Percentiles rank a stretch among this genome's conserved stretches.
phyloP scores from a whole-genome alignment of 2,329 filamentous ascomycete species.

The Ophiostoma perfectum region DNA sequence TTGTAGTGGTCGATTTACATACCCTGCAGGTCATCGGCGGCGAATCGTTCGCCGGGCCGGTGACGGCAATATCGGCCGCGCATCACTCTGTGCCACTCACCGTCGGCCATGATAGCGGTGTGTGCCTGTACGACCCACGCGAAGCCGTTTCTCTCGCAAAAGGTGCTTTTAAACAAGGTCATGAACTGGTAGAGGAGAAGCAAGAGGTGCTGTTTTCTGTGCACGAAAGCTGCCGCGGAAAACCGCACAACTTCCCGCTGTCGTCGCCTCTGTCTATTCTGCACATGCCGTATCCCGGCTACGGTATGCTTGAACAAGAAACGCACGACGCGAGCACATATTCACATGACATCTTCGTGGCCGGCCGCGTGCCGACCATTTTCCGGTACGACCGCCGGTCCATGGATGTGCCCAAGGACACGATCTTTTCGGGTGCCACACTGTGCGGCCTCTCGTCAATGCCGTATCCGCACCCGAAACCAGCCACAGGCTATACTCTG shows the following conservation, averaged over 20 bases:
- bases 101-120: slow-evolving; percentile 72
- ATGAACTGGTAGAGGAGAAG: too few species aligned
- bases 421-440: slow-evolving; percentile 76
- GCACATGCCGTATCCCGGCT: slow-evolving; percentile 59
- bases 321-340: slow-evolving; percentile 36
- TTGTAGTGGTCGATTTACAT: slow-evolving; percentile 77
- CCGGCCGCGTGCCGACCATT: slow-evolving; percentile 81
- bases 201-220: too few species aligned
- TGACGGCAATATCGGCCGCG: slow-evolving; percentile 73
- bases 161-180: too few species aligned
- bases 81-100: slow-evolving; percentile 66
- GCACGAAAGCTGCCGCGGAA: slow-evolving; percentile 34
- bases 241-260: slow-evolving; percentile 65
- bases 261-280: slow-evolving; percentile 78
- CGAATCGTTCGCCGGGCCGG: slow-evolving; percentile 71
- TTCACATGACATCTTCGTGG: slow-evolving; percentile 79
- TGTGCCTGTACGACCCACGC: slow-evolving; percentile 78
- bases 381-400: slow-evolving; percentile 83
- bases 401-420: slow-evolving; percentile 71
- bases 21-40: slow-evolving; percentile 64
- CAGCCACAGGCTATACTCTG: neutral
- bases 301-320: too few species aligned
- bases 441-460: slow-evolving; percentile 68
- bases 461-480: slow-evolving; percentile 58
- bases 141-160: slow-evolving; percentile 32